These are phyloP conservation scores for Rhynchospora breviuscula DNA, from an alignment of 176 grass and related monocot species.

Conservation along the genomic window DNA sequence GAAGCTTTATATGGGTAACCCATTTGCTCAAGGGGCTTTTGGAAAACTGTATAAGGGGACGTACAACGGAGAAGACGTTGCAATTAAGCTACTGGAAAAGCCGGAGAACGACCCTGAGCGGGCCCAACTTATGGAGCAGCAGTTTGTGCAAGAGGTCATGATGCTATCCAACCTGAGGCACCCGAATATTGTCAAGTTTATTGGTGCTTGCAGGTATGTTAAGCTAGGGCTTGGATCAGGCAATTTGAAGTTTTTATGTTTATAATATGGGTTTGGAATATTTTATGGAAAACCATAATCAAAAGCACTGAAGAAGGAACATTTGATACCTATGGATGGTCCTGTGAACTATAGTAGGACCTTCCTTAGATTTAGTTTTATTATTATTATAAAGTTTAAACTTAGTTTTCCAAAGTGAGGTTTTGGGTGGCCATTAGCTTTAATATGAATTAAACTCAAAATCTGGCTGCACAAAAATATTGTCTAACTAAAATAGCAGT, in stretches of 20 bases:
- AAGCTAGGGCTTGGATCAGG: neutral
- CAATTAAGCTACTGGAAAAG: conserved; percentile 89
- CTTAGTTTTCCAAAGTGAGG: neutral
- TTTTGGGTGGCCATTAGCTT: neutral
- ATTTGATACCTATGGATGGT: neutral
- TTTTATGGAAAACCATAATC: neutral
- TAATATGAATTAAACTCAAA: neutral
- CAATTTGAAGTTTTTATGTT: neutral
- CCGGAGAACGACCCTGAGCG: conserved; percentile 85
- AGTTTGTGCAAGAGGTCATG: conserved; percentile 98
- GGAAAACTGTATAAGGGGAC: conserved; percentile 87
- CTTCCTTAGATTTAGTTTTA: neutral
- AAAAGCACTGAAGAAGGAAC: conserved; percentile 13
- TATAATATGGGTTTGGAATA: neutral
- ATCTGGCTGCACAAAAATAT: neutral
- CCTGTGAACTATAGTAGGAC: neutral
- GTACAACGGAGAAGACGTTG: conserved; percentile 90
- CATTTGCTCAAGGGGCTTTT: conserved; percentile 90
- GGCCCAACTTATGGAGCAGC: conserved; percentile 86
- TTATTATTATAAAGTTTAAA: neutral
- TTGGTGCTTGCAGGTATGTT: conserved; percentile 66
- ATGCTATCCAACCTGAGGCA: conserved; percentile 87
- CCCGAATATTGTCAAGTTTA: conserved; percentile 87
- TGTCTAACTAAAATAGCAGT: neutral
- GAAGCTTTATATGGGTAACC: conserved; percentile 74